phyloP scores from a whole-genome alignment of 495 filamentous ascomycete genomes.

The Penicillium subrubescens region DNA sequence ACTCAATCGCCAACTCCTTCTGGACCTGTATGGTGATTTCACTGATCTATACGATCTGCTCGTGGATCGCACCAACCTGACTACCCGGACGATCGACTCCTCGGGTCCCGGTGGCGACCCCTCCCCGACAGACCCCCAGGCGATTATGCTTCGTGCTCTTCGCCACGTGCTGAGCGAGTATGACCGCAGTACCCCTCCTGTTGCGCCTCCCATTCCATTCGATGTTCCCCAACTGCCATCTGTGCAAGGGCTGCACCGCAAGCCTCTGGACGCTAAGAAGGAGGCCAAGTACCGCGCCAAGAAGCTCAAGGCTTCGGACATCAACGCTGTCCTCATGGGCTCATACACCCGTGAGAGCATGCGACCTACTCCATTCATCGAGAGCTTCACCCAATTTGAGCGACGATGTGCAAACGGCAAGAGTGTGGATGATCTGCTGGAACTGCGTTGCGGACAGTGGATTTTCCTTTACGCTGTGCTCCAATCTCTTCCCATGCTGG shows the following conservation, averaged over 20 bases:
- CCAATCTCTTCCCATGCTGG: constrained; percentile 86
- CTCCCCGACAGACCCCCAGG: constrained; percentile 37
- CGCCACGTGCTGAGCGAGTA: constrained; percentile 81
- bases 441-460: constrained; percentile 86
- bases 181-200: constrained; percentile 82
- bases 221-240: constrained; percentile 80
- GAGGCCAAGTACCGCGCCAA: constrained; percentile 63
- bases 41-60: constrained; percentile 85
- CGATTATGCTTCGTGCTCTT: constrained; percentile 56
- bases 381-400: constrained; percentile 83
- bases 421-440: constrained; percentile 68
- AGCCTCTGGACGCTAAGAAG: constrained; percentile 66
- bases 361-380: constrained; percentile 66
- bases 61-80: constrained; percentile 67
- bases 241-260: constrained; percentile 60
- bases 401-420: constrained; percentile 70
- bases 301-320: constrained; percentile 78
- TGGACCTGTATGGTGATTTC: constrained; percentile 82
- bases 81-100: constrained; percentile 53
- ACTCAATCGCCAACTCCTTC: constrained; percentile 79
- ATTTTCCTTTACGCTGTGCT: constrained; percentile 91
- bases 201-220: constrained; percentile 89
- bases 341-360: constrained; percentile 76
- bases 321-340: constrained; percentile 68
- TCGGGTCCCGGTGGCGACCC: constrained; percentile 34